These are phyloP conservation scores for Hypoxylon sp. DNA, from an alignment of 2,329 filamentous ascomycete species.

Conservation along the genomic window DNA sequence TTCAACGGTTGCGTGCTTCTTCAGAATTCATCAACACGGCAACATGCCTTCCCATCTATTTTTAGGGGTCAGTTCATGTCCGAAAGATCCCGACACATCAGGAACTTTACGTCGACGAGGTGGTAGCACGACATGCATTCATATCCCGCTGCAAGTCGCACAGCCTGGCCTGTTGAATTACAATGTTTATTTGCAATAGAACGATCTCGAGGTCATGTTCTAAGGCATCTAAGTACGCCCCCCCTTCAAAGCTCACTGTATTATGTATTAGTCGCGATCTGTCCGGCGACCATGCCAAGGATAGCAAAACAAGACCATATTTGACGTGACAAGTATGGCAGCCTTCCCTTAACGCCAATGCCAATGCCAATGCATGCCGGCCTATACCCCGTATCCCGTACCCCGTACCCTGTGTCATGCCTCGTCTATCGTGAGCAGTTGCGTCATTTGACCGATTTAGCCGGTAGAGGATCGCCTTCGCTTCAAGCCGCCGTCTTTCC, in stretches of 20 bases:
- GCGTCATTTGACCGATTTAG: conserved; percentile 4
- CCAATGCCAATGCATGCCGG: conserved; percentile 19
- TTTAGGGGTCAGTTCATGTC: neutral
- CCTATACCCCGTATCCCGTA: conserved; percentile 11
- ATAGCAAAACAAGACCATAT: conserved; percentile 10
- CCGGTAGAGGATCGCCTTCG: neutral
- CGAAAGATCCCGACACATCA: neutral
- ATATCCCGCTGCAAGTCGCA: neutral
- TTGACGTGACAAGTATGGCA: neutral
- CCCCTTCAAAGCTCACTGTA: conserved; percentile 2
- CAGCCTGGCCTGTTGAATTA: conserved; percentile 2
- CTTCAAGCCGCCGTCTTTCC: conserved; percentile 22
- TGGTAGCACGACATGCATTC: neutral
- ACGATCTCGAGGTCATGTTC: neutral
- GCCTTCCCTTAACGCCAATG: conserved; percentile 23
- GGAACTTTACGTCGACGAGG: neutral
- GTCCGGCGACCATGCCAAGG: conserved; percentile 7
- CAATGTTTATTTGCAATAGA: too few species aligned
- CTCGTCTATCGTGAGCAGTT: too few species aligned
- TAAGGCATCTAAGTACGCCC: neutral
- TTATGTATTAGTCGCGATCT: conserved; percentile 15
- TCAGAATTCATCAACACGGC: neutral
- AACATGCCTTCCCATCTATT: neutral
- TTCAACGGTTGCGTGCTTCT: neutral
- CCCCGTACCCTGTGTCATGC: too few species aligned